Evolutionary conservation across 371 early-diverging fungal species (phyloP).

Genomic region (Furculomyces boomerangus): DNA sequence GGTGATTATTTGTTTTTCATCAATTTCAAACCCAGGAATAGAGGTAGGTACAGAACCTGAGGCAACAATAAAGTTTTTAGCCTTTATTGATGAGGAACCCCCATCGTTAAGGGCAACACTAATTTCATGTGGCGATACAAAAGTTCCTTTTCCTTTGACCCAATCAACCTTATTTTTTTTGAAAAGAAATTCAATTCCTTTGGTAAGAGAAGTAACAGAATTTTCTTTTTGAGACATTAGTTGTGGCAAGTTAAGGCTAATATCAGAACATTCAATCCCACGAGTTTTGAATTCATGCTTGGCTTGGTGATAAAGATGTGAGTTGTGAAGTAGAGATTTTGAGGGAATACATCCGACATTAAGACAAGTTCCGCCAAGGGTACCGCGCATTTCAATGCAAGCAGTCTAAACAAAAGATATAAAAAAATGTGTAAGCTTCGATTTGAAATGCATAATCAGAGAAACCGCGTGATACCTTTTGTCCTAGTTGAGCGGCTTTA

Average conservation of each 20-base stretch:
- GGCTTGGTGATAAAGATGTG: conserved; percentile 88
- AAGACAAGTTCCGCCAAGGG: conserved; percentile 94
- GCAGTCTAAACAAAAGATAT: conserved; percentile 45
- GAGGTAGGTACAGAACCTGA: conserved; percentile 90
- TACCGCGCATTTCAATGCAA: conserved; percentile 90
- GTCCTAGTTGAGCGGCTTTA: conserved; percentile 93
- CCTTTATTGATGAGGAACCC: conserved; percentile 36
- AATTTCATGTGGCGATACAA: conserved; percentile 59
- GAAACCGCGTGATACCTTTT: conserved; percentile 44
- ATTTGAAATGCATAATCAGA: background rate
- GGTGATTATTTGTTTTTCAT: conserved; percentile 89
- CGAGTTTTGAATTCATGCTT: conserved; percentile 78
- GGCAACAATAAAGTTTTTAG: conserved; percentile 94
- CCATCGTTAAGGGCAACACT: conserved; percentile 71
- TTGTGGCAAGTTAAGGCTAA: conserved; percentile 64
- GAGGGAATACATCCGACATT: conserved; percentile 99
- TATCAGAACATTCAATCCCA: conserved; percentile 80
- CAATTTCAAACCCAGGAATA: conserved; percentile 84
- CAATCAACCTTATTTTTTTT: conserved; percentile 94
- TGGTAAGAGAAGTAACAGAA: conserved; percentile 73
- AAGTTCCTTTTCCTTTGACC: conserved; percentile 78
- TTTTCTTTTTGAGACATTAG: conserved; percentile 87
- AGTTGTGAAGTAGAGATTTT: conserved; percentile 94
- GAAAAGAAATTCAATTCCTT: conserved; percentile 86
- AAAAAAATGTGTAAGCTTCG: background rate